Percentiles rank a stretch among this genome's conserved stretches.
Evolutionary conservation across 306 rosid genomes (phyloP).

Genomic region (Dicorynia guianensis): DNA sequence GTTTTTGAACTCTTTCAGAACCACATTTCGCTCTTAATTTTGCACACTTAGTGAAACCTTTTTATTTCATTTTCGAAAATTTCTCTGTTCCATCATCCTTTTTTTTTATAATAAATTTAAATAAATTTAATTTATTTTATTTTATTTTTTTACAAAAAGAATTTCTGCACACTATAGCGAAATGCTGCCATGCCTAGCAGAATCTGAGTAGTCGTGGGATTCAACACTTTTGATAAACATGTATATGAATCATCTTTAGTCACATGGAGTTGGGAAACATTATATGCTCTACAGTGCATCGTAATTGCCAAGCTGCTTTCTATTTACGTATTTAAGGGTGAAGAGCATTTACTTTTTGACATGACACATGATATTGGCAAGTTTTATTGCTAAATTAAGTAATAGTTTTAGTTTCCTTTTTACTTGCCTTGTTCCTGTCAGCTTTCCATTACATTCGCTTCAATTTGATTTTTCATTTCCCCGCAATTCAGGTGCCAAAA

Average conservation of each 20-base stretch:
- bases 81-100: background rate
- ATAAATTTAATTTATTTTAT: too few relatives aligned
- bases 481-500: constrained; percentile 37
- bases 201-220: constrained; percentile 10
- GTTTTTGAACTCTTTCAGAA: background rate
- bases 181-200: background rate
- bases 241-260: background rate
- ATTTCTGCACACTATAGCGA: background rate
- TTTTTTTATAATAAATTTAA: too few relatives aligned
- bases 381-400: constrained; percentile 19
- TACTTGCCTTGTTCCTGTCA: constrained; percentile 6
- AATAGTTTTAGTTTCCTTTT: background rate
- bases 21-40: too few relatives aligned
- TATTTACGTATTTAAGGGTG: background rate
- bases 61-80: background rate
- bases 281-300: background rate
- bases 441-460: background rate
- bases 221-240: constrained; percentile 12
- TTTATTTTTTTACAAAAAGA: too few relatives aligned
- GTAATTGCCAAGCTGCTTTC: background rate
- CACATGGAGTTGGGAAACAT: background rate
- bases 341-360: constrained; percentile 3
- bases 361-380: background rate
- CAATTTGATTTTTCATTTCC: constrained; percentile 8
- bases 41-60: background rate